A percentile compares a stretch with the other conserved stretches of the same genome.
Conservation (phyloP, 306 rosid genomes). For the Pyrus communis region DNA sequence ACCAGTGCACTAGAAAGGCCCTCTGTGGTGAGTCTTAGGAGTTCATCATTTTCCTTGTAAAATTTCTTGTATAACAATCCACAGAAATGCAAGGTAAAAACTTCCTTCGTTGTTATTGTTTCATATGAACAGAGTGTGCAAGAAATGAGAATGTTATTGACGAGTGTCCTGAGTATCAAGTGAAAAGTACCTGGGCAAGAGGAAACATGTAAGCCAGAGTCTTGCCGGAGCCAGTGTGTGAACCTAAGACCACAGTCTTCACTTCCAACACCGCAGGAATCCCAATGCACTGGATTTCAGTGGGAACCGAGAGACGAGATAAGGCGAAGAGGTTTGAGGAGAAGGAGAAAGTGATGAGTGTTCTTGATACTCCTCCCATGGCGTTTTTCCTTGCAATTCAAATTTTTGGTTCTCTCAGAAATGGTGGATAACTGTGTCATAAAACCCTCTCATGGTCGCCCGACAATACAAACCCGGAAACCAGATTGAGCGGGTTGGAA, state of each 20-base stretch:
- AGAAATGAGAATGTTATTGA: too few relatives aligned
- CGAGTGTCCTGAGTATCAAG: too few relatives aligned
- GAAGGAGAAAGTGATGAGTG: constrained; percentile 37
- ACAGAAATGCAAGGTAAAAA: not conserved
- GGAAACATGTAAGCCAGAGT: constrained; percentile 23
- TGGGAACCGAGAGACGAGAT: constrained; percentile 66
- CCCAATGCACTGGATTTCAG: constrained; percentile 90
- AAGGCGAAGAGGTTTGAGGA: constrained; percentile 26
- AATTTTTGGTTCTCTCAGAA: not conserved
- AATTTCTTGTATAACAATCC: not conserved
- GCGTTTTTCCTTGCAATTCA: constrained; percentile 6
- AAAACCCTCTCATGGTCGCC: not conserved
- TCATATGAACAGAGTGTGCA: too few relatives aligned
- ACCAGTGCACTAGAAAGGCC: constrained; percentile 53
- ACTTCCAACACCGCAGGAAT: constrained; percentile 77
- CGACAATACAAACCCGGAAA: not conserved
- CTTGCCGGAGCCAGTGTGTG: constrained; percentile 95
- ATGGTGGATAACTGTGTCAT: not conserved
- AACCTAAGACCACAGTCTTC: constrained; percentile 80
- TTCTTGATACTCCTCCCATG: constrained; percentile 62
- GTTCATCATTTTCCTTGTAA: not conserved
- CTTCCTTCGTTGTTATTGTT: too few relatives aligned
- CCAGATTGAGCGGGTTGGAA: not conserved
- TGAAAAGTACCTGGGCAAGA: too few relatives aligned
- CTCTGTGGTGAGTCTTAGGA: constrained; percentile 45